These are phyloP conservation scores for Sporodiniella umbellata DNA, from an alignment of 371 early-diverging fungal species.

Conservation along the genomic window DNA sequence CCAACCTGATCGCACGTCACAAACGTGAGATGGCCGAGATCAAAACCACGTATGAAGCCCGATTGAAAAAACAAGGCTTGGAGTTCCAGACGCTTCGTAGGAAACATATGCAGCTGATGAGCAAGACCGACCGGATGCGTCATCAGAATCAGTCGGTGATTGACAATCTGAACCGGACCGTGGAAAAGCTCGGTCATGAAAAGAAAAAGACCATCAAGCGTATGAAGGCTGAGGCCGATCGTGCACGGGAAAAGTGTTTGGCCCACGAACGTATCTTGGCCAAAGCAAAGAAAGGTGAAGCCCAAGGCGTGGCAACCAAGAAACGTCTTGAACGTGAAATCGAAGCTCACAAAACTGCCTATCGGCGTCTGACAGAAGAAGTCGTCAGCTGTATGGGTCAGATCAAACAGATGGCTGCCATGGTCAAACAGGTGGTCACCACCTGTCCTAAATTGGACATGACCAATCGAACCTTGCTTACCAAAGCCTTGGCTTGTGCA, in stretches of 20 bases:
- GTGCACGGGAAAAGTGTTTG: constrained; percentile 55
- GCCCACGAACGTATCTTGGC: constrained; percentile 67
- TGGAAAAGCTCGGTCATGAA: constrained; percentile 62
- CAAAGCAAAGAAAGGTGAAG: constrained; percentile 59
- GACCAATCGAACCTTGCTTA: constrained; percentile 35
- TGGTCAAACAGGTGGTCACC: constrained; percentile 21
- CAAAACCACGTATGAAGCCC: constrained; percentile 54
- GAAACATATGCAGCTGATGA: constrained; percentile 51
- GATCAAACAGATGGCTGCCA: constrained; percentile 32
- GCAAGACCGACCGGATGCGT: constrained; percentile 41
- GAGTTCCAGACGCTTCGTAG: constrained; percentile 58
- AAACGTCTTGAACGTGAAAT: constrained; percentile 29
- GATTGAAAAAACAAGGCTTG: constrained; percentile 57
- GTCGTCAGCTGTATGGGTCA: constrained; percentile 20
- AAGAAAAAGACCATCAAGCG: constrained; percentile 72
- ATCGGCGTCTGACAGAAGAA: constrained; percentile 31
- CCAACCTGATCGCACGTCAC: constrained; percentile 6
- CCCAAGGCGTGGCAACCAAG: constrained; percentile 18
- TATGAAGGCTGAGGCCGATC: constrained; percentile 67
- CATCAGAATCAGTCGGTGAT: constrained; percentile 43
- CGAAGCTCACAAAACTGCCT: constrained; percentile 18
- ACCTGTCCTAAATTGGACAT: not conserved
- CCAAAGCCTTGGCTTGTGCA: constrained; percentile 37
- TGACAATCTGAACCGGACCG: constrained; percentile 36
- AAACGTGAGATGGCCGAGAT: constrained; percentile 23